Evolutionary conservation across 148 eudicot species (phyloP).

Genomic region (Silene latifolia): DNA sequence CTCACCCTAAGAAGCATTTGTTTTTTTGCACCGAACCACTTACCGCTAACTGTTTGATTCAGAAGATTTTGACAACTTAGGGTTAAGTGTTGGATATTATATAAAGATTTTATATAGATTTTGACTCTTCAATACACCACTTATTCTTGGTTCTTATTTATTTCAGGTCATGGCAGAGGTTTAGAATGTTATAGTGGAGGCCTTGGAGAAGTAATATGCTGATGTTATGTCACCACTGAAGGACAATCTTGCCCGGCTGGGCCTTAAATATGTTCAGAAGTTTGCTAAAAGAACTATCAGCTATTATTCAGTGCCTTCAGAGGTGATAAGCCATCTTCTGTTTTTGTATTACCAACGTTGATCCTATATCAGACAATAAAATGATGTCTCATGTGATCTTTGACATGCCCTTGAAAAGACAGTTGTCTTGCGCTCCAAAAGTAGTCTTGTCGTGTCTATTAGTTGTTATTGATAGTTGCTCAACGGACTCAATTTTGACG

Average conservation of each 20-base stretch:
- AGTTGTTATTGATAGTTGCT: no score
- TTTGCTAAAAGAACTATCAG: conserved; percentile 49
- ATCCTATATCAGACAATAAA: background rate
- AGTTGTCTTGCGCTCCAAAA: no score
- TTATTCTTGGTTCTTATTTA: background rate
- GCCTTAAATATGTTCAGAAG: conserved; percentile 72
- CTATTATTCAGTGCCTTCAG: conserved; percentile 44
- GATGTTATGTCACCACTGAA: conserved; percentile 71
- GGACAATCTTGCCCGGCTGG: conserved; percentile 56
- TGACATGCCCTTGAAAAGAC: background rate
- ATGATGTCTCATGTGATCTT: background rate
- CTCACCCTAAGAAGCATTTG: no score
- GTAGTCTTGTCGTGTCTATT: no score
- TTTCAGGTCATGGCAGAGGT: conserved; percentile 65
- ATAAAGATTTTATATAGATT: background rate
- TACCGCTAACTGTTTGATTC: no score
- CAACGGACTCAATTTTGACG: background rate
- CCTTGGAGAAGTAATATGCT: conserved; percentile 58
- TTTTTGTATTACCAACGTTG: background rate
- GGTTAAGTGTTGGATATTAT: background rate
- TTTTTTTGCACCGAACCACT: no score
- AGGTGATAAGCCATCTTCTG: conserved; percentile 34
- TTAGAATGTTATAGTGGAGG: conserved; percentile 60
- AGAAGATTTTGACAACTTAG: no score
- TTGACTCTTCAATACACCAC: background rate